These are phyloP conservation scores for Selaginella moellendorffii DNA, from an alignment of 75 land plant species.

Conservation along the genomic window DNA sequence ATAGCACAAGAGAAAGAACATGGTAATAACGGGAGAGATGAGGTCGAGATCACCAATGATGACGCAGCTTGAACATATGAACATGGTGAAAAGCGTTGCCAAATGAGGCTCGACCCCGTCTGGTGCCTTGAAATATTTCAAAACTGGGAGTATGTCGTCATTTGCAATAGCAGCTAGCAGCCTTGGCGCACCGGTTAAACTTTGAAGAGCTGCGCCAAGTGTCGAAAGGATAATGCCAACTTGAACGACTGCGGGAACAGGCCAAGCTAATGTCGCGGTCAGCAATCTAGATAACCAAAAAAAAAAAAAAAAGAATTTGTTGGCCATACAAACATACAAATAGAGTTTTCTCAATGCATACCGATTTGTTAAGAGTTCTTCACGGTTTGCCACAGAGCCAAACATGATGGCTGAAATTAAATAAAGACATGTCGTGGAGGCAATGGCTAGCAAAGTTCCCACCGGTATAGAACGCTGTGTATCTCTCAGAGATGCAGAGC, in stretches of 20 bases:
- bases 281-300: constrained; percentile 80
- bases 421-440: constrained; percentile 63
- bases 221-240: constrained; percentile 91
- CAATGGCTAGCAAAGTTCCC: constrained; percentile 87
- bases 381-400: constrained; percentile 83
- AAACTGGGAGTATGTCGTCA: constrained; percentile 91
- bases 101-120: constrained; percentile 76
- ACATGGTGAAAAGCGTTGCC: constrained; percentile 86
- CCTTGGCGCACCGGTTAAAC: constrained; percentile 90
- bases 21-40: constrained; percentile 90
- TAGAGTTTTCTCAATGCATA: too few species aligned
- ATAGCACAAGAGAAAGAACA: constrained; percentile 95
- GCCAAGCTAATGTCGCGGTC: constrained; percentile 95
- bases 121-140: constrained; percentile 76
- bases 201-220: constrained; percentile 93
- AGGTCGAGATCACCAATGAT: constrained; percentile 90
- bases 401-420: constrained; percentile 65
- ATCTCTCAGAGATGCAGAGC: constrained; percentile 85
- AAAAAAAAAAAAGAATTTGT: too few species aligned
- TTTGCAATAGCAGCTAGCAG: constrained; percentile 96
- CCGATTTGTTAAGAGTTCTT: constrained; percentile 87
- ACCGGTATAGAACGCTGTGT: constrained; percentile 92
- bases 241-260: constrained; percentile 74
- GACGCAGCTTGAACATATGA: constrained; percentile 79
- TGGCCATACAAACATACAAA: too few species aligned